phyloP scores from a whole-genome alignment of 1,284 basidiomycete species.

The Ceratobasidium sp. region DNA sequence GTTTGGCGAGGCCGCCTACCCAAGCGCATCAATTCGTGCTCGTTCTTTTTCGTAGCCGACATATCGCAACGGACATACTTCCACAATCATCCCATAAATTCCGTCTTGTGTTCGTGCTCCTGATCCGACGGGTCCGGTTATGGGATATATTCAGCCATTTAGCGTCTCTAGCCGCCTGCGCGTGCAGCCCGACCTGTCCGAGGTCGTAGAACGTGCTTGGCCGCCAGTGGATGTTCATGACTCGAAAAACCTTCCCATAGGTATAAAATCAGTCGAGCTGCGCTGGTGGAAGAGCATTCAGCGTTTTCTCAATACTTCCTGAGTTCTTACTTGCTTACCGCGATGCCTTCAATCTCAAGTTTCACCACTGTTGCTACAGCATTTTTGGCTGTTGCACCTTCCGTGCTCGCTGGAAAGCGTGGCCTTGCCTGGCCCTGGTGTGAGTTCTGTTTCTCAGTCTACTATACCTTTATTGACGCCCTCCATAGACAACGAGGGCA shows the following conservation, averaged over 20 bases:
- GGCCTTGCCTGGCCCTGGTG: conserved; percentile 28
- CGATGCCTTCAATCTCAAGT: conserved; percentile 19
- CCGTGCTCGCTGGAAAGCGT: conserved; percentile 12
- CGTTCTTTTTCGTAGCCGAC: not conserved
- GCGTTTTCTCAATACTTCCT: too few relatives aligned
- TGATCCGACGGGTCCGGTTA: too few relatives aligned
- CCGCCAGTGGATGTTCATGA: too few relatives aligned
- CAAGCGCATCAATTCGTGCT: not conserved
- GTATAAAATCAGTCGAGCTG: too few relatives aligned
- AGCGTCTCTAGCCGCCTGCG: not conserved
- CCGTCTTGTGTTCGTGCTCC: too few relatives aligned
- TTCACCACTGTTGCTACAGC: conserved; percentile 19
- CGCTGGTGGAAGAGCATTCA: too few relatives aligned
- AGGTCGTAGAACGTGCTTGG: not conserved
- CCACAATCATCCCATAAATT: too few relatives aligned
- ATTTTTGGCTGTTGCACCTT: conserved; percentile 9
- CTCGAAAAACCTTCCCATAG: too few relatives aligned
- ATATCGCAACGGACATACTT: too few relatives aligned
- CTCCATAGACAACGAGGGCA: conserved; percentile 6
- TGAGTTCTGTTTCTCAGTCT: not conserved
- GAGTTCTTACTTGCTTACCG: not conserved
- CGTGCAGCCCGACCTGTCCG: conserved; percentile 1
- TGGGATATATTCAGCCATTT: not conserved
- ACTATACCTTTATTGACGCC: not conserved
- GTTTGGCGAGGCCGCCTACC: conserved; percentile 11